Base-by-base conservation (phyloP, 108 stramenopile genomes). In the Cyclostephanos tholiformis region DNA sequence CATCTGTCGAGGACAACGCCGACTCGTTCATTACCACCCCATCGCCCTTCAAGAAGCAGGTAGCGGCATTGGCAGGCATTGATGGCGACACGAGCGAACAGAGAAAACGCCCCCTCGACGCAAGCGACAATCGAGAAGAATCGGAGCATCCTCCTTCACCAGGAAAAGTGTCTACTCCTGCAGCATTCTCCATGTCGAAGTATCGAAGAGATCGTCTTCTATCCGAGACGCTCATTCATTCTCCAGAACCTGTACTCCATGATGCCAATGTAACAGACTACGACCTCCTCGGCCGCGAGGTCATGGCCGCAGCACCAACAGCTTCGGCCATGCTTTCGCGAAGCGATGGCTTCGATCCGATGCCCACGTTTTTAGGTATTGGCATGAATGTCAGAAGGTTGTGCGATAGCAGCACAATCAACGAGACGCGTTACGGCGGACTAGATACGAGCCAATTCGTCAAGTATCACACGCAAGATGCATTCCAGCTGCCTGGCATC, bases 401-500 rank as follows among this genome's bases (percentile, higher is more conserved):
- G 50, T 65, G 25, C 39, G 5, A 29, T 50, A 58, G 30, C 29
- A n/a, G n/a, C n/a, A 8, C 44, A 5, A 26, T 44, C 17, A 17
- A 38, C n/a, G 46, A 38, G 39, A 63, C 72, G 55, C 36, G 39
- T 4, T 43, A 2, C 61, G 4, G n/a, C 38, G 61, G 38, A 17
- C 36, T 62, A 20, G 69, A 57, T 43, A 41, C 30, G n/a, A 58
- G 41, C 19, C 23, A 14, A 53, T 53, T 59, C 51, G 27, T n/a
- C 16, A 30, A 51, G 17, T 73, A 65, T 56, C 53, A 41, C 6
- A 30, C n/a, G 10, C 48, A 50, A 30, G 74, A 75, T 43, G 63
- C 55, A 32, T 75, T 67, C 62, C 67, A 71, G 6, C 60, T 79
- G 46, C 79, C 79, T 36, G 27, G 72, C 27, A 69, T 63, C 52